Percentiles rank a stretch among this genome's conserved stretches.
Evolutionary conservation across 768 basidiomycete species (phyloP).

Genomic region (Russula earlei): DNA sequence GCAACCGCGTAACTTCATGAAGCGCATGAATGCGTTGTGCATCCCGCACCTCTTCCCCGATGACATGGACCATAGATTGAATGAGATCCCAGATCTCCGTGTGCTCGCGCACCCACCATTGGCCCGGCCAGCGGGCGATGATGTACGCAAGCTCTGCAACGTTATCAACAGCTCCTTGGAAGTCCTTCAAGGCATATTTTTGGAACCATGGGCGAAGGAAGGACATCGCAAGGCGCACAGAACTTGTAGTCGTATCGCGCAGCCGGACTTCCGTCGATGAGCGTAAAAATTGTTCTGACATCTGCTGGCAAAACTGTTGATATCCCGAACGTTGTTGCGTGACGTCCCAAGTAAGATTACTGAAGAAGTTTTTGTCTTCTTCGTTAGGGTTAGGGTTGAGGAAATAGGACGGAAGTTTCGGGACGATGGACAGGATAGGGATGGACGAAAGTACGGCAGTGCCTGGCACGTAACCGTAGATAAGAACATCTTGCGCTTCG

Average conservation of each 20-base stretch:
- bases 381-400: conserved; percentile 29
- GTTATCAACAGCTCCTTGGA: conserved; percentile 30
- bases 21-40: conserved; percentile 33
- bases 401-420: conserved; percentile 68
- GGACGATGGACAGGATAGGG: conserved; percentile 53
- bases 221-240: conserved; percentile 56
- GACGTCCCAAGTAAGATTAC: conserved; percentile 45
- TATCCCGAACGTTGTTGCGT: conserved; percentile 50
- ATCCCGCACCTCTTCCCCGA: conserved; percentile 58
- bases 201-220: conserved; percentile 69
- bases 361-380: conserved; percentile 30
- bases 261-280: conserved; percentile 46
- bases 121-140: conserved; percentile 48
- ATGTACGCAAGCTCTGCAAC: conserved; percentile 30
- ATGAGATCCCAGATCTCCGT: conserved; percentile 52
- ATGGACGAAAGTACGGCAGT: conserved; percentile 60
- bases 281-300: conserved; percentile 52
- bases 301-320: conserved; percentile 61
- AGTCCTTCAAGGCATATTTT: conserved; percentile 33
- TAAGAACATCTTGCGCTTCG: conserved; percentile 69
- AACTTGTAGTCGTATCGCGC: conserved; percentile 56
- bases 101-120: conserved; percentile 59
- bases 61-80: conserved; percentile 45
- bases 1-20: conserved; percentile 42
- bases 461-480: conserved; percentile 58